Conservation (phyloP, 2,329 filamentous ascomycete species). For the Aureobasidium sp. region DNA sequence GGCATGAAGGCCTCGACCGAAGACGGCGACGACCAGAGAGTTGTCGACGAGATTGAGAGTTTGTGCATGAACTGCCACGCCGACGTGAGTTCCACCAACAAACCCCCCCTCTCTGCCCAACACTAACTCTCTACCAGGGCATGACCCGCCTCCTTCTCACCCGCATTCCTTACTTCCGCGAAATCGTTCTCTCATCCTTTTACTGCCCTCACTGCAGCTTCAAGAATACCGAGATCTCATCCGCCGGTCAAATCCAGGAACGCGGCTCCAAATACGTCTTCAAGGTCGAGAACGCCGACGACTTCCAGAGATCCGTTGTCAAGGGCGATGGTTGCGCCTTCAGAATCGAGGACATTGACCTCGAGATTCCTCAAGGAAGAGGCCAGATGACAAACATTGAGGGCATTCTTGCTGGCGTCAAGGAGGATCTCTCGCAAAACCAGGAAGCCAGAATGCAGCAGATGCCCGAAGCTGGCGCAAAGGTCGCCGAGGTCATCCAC, state of each 20-base stretch:
- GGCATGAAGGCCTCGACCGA: conserved; percentile 28
- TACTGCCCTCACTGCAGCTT: conserved; percentile 81
- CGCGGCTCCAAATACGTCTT: conserved; percentile 79
- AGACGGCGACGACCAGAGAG: conserved; percentile 34
- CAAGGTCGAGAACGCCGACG: conserved; percentile 59
- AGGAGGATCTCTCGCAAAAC: conserved; percentile 71
- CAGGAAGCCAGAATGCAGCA: conserved; percentile 75
- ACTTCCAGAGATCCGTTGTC: conserved; percentile 80
- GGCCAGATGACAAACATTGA: conserved; percentile 92
- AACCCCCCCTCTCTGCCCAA: neutral
- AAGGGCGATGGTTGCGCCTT: conserved; percentile 83
- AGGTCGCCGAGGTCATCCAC: conserved; percentile 67
- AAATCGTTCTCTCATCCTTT: conserved; percentile 97
- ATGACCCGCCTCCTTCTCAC: conserved; percentile 80
- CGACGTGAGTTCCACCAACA: conserved; percentile 26
- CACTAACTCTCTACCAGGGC: conserved; percentile 46
- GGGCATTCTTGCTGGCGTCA: conserved; percentile 68
- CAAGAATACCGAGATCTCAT: conserved; percentile 88
- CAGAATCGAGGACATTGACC: conserved; percentile 80
- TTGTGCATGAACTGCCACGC: conserved; percentile 48
- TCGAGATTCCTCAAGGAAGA: conserved; percentile 85
- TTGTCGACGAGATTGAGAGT: conserved; percentile 46
- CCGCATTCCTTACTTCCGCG: conserved; percentile 91
- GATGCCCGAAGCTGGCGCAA: conserved; percentile 66
- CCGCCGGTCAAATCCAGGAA: conserved; percentile 84